Conservation (phyloP, 768 basidiomycete genomes). For the Pholiota conissans region DNA sequence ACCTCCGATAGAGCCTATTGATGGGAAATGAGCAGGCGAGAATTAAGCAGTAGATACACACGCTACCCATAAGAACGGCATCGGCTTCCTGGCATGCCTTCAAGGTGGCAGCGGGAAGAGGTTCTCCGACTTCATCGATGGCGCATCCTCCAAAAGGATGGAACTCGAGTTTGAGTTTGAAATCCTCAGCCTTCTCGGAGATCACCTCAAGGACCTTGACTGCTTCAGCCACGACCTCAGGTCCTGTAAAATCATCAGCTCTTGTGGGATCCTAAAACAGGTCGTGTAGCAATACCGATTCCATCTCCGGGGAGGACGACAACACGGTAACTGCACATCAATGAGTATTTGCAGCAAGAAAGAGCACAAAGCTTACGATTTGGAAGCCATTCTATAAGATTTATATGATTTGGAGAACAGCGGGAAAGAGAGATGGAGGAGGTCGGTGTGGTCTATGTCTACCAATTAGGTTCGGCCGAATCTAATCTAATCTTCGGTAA, state of each 20-base stretch:
- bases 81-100: slow-evolving; percentile 91
- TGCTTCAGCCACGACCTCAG: slow-evolving; percentile 87
- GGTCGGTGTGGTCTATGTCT: slow-evolving; percentile 5
- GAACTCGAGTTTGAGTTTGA: slow-evolving; percentile 71
- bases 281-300: slow-evolving; percentile 63
- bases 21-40: background rate
- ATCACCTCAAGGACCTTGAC: slow-evolving; percentile 78
- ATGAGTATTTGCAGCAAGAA: background rate
- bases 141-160: slow-evolving; percentile 91
- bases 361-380: slow-evolving; percentile 35
- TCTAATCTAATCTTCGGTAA: slow-evolving; percentile 20
- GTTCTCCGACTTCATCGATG: slow-evolving; percentile 85
- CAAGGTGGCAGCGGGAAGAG: slow-evolving; percentile 82
- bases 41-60: background rate
- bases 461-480: slow-evolving; percentile 24
- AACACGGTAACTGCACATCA: slow-evolving; percentile 69
- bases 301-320: slow-evolving; percentile 95
- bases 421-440: background rate
- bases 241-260: slow-evolving; percentile 49
- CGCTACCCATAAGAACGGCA: slow-evolving; percentile 89
- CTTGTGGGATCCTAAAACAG: background rate
- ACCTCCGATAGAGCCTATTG: slow-evolving; percentile 93
- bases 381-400: slow-evolving; percentile 35
- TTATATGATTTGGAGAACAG: background rate
- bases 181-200: slow-evolving; percentile 57